Evolutionary conservation across 2,329 filamentous ascomycete species (phyloP), one percentile per base, ranked within the genome.

Genomic region (Fusarium sp.): DNA sequence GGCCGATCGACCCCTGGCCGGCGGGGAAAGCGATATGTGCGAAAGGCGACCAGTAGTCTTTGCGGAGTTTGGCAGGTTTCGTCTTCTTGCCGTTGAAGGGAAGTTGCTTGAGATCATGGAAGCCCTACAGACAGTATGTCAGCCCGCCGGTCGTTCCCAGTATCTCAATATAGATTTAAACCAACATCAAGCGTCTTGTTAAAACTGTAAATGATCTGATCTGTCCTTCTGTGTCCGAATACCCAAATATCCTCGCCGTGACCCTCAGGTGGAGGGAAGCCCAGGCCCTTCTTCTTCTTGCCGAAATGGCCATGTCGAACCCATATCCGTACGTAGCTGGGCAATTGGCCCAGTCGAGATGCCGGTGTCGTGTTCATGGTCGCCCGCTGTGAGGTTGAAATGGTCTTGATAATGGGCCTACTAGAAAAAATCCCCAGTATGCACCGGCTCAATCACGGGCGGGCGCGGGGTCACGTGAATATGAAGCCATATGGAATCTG

Each of bases 71-170:
- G 56, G 85, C 77, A 4, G 89, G 89, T 69, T 87, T 86, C 48
- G 87, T 84, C 79, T 92, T 91, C 78, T 91, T 92, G 79, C 89
- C 89, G 69, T 89, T 88, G 81, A 86, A 92, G 49, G 88, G 86
- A 64, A 92, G 78, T 75, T 90, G 88, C 73, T 85, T 83, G 68
- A 89, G 79, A 48, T 82, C 81, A 63, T 83, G 82, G 71, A 82
- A 72, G 23, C 76, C 79, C 81, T 83, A 14, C 13, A 34, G 13
- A 40, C 20, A 25, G 32, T 27, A 12, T 23, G 41, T 69, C 40
- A 55, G 42, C 21, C 41, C 18, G 37, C 13, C 8, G 20, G 1
- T 13, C 16, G 4, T 16, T 42, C n/a, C 32, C 11, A 3, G 9
- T 16, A 18, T 23, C 6, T 32, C 23, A n/a, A 23, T 1, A n/a